These are phyloP conservation scores for Biscogniauxia mediterranea DNA, from an alignment of 2,329 filamentous ascomycete genomes.

Conservation along the genomic window DNA sequence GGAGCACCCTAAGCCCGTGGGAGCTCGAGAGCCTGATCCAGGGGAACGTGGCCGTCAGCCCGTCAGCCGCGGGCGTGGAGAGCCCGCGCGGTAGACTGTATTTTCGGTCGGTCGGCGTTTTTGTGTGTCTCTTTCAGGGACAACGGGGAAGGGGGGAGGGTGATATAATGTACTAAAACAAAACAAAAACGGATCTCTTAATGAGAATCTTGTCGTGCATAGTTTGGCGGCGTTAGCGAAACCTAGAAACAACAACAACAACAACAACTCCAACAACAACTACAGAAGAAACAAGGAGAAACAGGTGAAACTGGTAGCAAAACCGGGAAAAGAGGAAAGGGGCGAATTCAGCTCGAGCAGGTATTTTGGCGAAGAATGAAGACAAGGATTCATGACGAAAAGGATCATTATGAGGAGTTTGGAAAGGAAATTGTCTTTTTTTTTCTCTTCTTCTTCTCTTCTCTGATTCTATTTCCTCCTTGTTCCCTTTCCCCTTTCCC, in stretches of 20 bases:
- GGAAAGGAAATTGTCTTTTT: too few relatives aligned
- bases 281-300: too few relatives aligned
- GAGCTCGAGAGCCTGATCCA: constrained; percentile 68
- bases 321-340: neutral
- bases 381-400: too few relatives aligned
- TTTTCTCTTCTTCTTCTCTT: too few relatives aligned
- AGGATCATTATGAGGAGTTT: too few relatives aligned
- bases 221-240: neutral
- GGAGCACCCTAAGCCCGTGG: constrained; percentile 73
- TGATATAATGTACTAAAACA: too few relatives aligned
- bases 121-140: neutral
- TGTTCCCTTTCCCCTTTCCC: too few relatives aligned
- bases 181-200: too few relatives aligned
- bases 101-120: neutral
- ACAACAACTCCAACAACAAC: neutral
- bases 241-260: neutral
- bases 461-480: too few relatives aligned
- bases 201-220: neutral
- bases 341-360: neutral
- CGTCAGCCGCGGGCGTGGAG: constrained; percentile 4
- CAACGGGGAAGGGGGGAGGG: too few relatives aligned
- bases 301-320: neutral
- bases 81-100: constrained; percentile 14
- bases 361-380: too few relatives aligned
- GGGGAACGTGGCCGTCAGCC: constrained; percentile 40